phyloP scores from a whole-genome alignment of 164 flowering plant genomes.

The Taxillus chinensis region DNA sequence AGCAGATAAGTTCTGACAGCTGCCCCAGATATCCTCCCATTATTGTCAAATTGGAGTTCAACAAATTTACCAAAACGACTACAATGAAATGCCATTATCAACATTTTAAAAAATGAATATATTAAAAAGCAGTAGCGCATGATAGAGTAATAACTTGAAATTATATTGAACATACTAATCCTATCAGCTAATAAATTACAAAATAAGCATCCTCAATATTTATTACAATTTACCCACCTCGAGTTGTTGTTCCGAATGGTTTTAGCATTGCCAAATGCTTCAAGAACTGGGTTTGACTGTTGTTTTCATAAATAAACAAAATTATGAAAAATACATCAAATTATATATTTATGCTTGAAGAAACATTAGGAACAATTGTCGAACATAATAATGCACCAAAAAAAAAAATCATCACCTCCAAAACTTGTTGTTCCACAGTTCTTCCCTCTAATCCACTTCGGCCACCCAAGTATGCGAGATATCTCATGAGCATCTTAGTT shows the following conservation, averaged over 20 bases:
- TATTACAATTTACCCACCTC: slow-evolving; percentile 31
- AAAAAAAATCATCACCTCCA: slow-evolving; percentile 45
- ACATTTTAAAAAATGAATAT: neutral
- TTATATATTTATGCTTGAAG: neutral
- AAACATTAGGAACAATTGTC: slow-evolving; percentile 1
- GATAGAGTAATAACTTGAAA: slow-evolving; percentile 1
- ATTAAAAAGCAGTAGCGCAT: slow-evolving; percentile 5
- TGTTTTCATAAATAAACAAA: slow-evolving; percentile 5
- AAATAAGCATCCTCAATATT: neutral
- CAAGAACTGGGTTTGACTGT: slow-evolving; percentile 87
- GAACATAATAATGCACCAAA: too few relatives aligned
- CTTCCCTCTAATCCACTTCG: slow-evolving; percentile 90
- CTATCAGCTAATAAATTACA: neutral
- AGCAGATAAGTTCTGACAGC: slow-evolving; percentile 71
- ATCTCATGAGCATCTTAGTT: slow-evolving; percentile 97
- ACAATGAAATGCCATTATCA: slow-evolving; percentile 14
- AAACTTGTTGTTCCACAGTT: slow-evolving; percentile 98
- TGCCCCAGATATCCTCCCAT: slow-evolving; percentile 77
- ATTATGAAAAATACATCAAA: slow-evolving; percentile 1
- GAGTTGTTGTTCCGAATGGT: slow-evolving; percentile 79
- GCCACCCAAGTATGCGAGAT: slow-evolving; percentile 94
- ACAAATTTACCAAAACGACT: slow-evolving; percentile 90
- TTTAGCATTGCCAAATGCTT: slow-evolving; percentile 87
- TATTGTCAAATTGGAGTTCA: slow-evolving; percentile 78
- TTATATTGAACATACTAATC: neutral